Conservation (phyloP, 441 rosid genomes). For the Melastoma candidum region DNA sequence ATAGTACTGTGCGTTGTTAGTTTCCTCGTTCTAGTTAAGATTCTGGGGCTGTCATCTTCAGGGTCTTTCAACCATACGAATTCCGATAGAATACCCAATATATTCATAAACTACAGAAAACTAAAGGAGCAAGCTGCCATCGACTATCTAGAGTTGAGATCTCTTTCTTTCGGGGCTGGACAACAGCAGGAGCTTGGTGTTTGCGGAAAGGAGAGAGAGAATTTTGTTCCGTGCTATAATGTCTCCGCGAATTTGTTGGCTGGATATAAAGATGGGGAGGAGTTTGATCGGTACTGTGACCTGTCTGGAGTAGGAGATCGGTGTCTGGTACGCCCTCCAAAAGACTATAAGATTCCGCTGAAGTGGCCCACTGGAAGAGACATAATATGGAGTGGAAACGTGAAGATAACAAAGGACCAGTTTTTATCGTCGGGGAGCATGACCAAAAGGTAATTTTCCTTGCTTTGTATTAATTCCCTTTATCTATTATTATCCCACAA, state of each 20-base stretch:
- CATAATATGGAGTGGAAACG: conserved; percentile 93
- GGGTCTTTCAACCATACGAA: conserved; percentile 42
- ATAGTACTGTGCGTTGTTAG: conserved; percentile 55
- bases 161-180: conserved; percentile 46
- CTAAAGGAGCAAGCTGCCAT: conserved; percentile 82
- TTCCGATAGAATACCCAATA: conserved; percentile 33
- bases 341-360: conserved; percentile 86
- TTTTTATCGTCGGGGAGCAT: conserved; percentile 95
- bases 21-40: conserved; percentile 53
- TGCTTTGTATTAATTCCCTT: too few relatives aligned
- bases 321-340: conserved; percentile 86
- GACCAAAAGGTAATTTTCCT: conserved; percentile 58
- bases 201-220: conserved; percentile 85
- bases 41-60: conserved; percentile 61
- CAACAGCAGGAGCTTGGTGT: conserved; percentile 46
- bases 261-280: conserved; percentile 78
- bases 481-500: not conserved
- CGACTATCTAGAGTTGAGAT: conserved; percentile 70
- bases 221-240: conserved; percentile 85
- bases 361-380: conserved; percentile 93
- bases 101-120: conserved; percentile 68
- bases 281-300: conserved; percentile 85
- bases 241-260: conserved; percentile 57
- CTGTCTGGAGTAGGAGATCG: conserved; percentile 33
- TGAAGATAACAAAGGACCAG: conserved; percentile 89